Base-by-base conservation (phyloP, 306 rosid genomes). In the Malus sieversii region DNA sequence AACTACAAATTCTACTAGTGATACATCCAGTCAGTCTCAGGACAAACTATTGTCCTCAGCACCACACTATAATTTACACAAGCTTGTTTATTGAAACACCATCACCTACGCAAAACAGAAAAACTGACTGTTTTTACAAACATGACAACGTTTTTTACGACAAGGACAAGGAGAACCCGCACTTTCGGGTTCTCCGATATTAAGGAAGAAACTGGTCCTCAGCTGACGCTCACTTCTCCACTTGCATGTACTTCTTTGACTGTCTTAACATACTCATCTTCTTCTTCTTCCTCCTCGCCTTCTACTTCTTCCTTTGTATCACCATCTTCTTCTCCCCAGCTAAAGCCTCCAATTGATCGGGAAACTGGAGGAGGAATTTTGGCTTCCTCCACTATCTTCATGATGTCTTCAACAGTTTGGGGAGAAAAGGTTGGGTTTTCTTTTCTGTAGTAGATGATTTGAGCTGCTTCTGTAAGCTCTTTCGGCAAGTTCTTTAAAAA, bases 401-500 rank as follows among this genome's bases (percentile, higher is more conserved):
- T 91, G 73, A 91, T 91, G 83, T 89, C 94, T 72, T 86, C 94
- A 29, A 80, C 70, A 52, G 85, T 78, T 80, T 91, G 97, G 82
- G 80, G 88, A 68, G 97, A 91, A 81, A 84, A 91, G 71, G 89
- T 87, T 71, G 97, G 97, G 68, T 91, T 89, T 75, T 88, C 96
- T 82, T 76, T 91, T 81, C 82, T 83, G 86, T 89, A 86, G 89
- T 89, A 87, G 67, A 83, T 80, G 73, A 79, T 86, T 87, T 91
- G 97, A 74, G 89, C 92, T 75, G 86, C 76, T 78, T 91, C 97
- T 25, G 94, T 91, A 74, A 91, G 85, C 84, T 91, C 97, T 83
- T 94, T 86, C 2, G 97, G 97, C 83, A 91, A 86, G 88, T 91
- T 89, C 88, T 89, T 91, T 38, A 87, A 66, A 81, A 91, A 91